phyloP scores from a whole-genome alignment of 768 basidiomycete genomes.

The Termitomyces sp. region DNA sequence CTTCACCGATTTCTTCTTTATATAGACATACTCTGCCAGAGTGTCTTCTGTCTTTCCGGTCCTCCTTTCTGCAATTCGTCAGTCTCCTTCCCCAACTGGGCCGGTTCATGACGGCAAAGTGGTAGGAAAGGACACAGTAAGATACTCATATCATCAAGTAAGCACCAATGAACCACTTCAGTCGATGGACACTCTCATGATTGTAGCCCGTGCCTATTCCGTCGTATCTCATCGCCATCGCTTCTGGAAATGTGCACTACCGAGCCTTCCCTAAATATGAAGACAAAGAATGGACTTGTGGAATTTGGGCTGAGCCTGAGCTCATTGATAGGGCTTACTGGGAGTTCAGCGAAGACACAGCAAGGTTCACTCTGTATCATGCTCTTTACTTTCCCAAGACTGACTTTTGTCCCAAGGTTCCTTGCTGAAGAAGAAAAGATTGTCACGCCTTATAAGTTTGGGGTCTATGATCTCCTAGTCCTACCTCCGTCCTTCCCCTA shows the following conservation, averaged over 20 bases:
- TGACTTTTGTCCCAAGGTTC: conserved; percentile 41
- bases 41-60: conserved; percentile 79
- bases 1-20: not conserved
- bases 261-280: conserved; percentile 51
- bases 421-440: conserved; percentile 71
- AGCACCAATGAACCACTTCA: conserved; percentile 10
- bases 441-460: conserved; percentile 72
- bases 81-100: conserved; percentile 68
- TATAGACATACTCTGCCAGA: conserved; percentile 75
- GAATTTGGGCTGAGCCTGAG: conserved; percentile 90
- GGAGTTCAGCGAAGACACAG: conserved; percentile 88
- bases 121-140: conserved; percentile 68
- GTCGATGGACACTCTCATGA: not conserved
- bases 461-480: conserved; percentile 85
- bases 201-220: conserved; percentile 77
- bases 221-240: conserved; percentile 89
- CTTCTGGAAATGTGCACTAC: conserved; percentile 78
- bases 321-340: conserved; percentile 70
- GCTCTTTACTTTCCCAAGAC: not conserved
- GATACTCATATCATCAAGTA: conserved; percentile 77
- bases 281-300: conserved; percentile 73
- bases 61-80: conserved; percentile 77
- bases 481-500: conserved; percentile 92
- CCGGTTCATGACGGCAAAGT: conserved; percentile 68
- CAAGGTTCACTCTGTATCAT: conserved; percentile 37